phyloP scores from a whole-genome alignment of 345 rosid species.

The Limnanthes douglasii region DNA sequence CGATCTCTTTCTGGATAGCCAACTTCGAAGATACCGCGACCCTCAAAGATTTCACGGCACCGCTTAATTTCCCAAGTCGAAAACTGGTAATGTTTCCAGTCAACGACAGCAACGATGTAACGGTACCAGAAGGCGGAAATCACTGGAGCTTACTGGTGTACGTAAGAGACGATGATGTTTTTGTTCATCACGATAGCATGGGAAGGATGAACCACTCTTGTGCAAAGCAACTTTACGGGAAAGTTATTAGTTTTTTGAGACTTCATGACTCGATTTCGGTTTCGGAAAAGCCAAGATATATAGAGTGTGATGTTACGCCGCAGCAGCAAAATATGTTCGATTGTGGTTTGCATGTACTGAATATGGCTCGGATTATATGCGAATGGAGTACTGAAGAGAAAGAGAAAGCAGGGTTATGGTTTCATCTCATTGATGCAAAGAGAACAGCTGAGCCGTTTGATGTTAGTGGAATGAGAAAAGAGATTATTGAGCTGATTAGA shows the following conservation, averaged over 20 bases:
- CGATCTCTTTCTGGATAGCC: conserved; percentile 72
- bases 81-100: conserved; percentile 55
- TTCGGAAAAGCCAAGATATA: too few relatives aligned
- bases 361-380: conserved; percentile 40
- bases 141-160: conserved; percentile 84
- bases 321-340: conserved; percentile 60
- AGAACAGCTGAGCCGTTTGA: too few relatives aligned
- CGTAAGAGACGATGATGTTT: conserved; percentile 27
- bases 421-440: too few relatives aligned
- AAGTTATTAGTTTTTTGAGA: conserved; percentile 24
- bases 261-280: conserved; percentile 17
- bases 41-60: conserved; percentile 44
- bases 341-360: conserved; percentile 55
- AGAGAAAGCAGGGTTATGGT: too few relatives aligned
- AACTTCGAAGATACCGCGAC: conserved; percentile 38
- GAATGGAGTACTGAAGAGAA: too few relatives aligned
- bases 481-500: too few relatives aligned
- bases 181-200: conserved; percentile 71
- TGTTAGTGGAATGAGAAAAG: too few relatives aligned
- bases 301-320: conserved; percentile 39
- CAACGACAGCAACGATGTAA: conserved; percentile 48
- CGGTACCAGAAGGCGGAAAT: conserved; percentile 57
- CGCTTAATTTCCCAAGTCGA: conserved; percentile 32
- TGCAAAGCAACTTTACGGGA: conserved; percentile 29
- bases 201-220: conserved; percentile 18